Evolutionary conservation across 2,329 filamentous ascomycete genomes (phyloP).

Genomic region (Ceratocystis harringtonii): DNA sequence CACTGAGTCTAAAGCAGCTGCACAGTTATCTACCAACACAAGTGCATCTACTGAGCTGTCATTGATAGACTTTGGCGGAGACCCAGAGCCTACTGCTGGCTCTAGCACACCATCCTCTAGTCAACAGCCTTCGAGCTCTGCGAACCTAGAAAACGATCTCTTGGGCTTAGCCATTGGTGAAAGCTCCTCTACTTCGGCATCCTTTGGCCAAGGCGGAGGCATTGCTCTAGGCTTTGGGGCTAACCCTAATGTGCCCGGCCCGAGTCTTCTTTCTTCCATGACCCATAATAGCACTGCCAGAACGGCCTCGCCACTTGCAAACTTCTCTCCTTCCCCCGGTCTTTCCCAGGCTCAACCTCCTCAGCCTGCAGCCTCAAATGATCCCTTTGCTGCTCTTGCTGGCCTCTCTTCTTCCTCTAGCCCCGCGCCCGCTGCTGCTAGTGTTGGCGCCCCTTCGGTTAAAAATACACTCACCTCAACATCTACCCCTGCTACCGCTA

Average conservation of each 20-base stretch:
- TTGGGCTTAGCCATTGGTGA: constrained; percentile 73
- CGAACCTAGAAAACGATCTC: constrained; percentile 67
- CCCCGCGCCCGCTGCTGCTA: constrained; percentile 21
- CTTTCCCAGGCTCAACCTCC: background rate
- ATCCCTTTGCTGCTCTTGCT: constrained; percentile 40
- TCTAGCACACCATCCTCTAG: constrained; percentile 26
- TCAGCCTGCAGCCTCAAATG: constrained; percentile 24
- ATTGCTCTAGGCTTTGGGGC: constrained; percentile 70
- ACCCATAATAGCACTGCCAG: constrained; percentile 44
- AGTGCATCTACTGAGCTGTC: constrained; percentile 62
- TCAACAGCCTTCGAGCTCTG: constrained; percentile 39
- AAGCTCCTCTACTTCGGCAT: constrained; percentile 26
- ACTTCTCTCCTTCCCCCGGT: constrained; percentile 33
- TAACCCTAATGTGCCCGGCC: constrained; percentile 52
- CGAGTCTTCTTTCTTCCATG: constrained; percentile 47
- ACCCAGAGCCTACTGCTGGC: constrained; percentile 40
- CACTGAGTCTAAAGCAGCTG: constrained; percentile 16
- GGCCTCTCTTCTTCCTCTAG: constrained; percentile 18
- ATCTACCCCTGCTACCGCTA: constrained; percentile 21
- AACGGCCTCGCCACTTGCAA: constrained; percentile 26
- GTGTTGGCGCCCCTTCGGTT: background rate
- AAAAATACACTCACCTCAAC: constrained; percentile 19
- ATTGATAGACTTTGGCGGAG: constrained; percentile 75
- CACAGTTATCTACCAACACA: constrained; percentile 34
- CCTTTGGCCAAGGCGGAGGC: constrained; percentile 59